Conservation (phyloP, 768 basidiomycete genomes). For the Tylopilus plumbeoviolaceoides region DNA sequence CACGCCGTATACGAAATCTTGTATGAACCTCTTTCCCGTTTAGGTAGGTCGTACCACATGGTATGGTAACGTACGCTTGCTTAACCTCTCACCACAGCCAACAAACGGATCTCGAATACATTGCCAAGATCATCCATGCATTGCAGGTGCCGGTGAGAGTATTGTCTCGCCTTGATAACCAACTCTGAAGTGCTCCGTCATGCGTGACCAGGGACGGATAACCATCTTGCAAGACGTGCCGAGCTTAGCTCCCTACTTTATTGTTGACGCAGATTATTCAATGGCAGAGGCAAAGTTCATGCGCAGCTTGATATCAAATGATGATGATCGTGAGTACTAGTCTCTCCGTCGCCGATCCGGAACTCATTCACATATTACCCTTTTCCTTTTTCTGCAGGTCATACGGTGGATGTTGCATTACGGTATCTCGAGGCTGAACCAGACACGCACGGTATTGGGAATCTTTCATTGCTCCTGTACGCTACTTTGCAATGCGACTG, state of each 20-base stretch:
- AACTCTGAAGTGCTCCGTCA: background rate
- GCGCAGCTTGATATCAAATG: slow-evolving; percentile 37
- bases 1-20: slow-evolving; percentile 47
- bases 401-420: slow-evolving; percentile 5
- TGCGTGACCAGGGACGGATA: slow-evolving; percentile 54
- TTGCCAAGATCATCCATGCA: slow-evolving; percentile 58
- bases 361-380: background rate
- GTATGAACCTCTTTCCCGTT: slow-evolving; percentile 56
- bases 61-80: background rate
- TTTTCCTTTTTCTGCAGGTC: background rate
- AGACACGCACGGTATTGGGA: slow-evolving; percentile 3
- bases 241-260: slow-evolving; percentile 69
- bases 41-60: slow-evolving; percentile 37
- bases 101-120: slow-evolving; percentile 51
- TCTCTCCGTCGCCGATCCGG: too few species aligned
- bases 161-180: background rate
- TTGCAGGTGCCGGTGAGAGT: slow-evolving; percentile 54
- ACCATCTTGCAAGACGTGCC: slow-evolving; percentile 71
- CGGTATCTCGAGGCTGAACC: slow-evolving; percentile 1
- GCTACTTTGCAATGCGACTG: slow-evolving; percentile 38
- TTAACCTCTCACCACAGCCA: slow-evolving; percentile 29
- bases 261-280: slow-evolving; percentile 59
- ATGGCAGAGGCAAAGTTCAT: slow-evolving; percentile 54
- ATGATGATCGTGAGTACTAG: slow-evolving; percentile 42
- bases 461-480: slow-evolving; percentile 39